phyloP scores from a whole-genome alignment of 2,329 filamentous ascomycete genomes.

The Corynespora cassiicola region DNA sequence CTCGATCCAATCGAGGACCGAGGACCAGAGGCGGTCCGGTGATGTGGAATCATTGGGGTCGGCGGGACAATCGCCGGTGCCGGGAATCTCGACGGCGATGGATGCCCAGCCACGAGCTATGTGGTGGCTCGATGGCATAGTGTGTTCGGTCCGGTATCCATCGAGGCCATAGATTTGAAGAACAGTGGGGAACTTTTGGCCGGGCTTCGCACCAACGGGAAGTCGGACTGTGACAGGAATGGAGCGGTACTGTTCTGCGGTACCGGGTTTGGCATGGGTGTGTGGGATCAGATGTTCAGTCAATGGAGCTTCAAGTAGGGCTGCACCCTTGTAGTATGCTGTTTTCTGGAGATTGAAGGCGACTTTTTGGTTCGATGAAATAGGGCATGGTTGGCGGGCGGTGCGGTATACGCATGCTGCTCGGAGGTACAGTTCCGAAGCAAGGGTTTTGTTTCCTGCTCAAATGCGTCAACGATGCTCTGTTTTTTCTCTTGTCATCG shows the following conservation, averaged over 20 bases:
- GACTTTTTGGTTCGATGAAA: slow-evolving; percentile 57
- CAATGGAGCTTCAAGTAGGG: slow-evolving; percentile 50
- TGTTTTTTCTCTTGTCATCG: too few relatives aligned
- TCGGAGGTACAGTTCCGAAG: slow-evolving; percentile 64
- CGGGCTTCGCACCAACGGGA: slow-evolving; percentile 33
- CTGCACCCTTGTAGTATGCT: slow-evolving; percentile 62
- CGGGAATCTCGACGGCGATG: slow-evolving; percentile 59
- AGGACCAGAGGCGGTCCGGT: slow-evolving; percentile 58
- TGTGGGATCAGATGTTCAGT: slow-evolving; percentile 66
- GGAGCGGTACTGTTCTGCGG: slow-evolving; percentile 48
- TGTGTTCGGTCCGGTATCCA: slow-evolving; percentile 58
- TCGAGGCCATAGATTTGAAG: slow-evolving; percentile 50
- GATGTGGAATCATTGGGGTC: slow-evolving; percentile 49
- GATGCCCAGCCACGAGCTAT: slow-evolving; percentile 52
- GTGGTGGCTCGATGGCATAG: slow-evolving; percentile 49
- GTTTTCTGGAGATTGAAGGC: slow-evolving; percentile 70
- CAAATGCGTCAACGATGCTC: too few relatives aligned
- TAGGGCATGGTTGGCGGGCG: slow-evolving; percentile 67
- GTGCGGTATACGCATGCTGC: slow-evolving; percentile 64
- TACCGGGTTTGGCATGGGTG: slow-evolving; percentile 65
- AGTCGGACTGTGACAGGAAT: slow-evolving; percentile 58
- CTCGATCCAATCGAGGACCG: slow-evolving; percentile 58
- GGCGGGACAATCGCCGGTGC: slow-evolving; percentile 60
- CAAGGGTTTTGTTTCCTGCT: slow-evolving; percentile 56
- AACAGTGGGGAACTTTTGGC: slow-evolving; percentile 6